Base-by-base conservation (phyloP, 2,329 filamentous ascomycete species). In the Aspergillus pseudoterreus region DNA sequence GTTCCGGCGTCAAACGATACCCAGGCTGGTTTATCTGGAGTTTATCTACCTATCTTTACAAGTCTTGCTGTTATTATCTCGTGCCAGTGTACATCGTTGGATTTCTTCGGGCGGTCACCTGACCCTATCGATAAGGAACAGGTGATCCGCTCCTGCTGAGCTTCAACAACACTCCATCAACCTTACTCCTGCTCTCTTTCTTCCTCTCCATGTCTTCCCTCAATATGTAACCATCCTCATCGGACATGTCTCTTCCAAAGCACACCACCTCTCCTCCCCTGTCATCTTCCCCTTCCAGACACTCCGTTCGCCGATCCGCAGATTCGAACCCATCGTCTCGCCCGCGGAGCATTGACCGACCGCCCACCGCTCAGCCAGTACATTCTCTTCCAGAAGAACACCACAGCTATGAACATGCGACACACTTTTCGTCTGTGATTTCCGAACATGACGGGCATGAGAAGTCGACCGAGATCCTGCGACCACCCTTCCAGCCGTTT, bases 401-500 rank as follows among this genome's bases (percentile, higher is more conserved):
- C 21, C 55, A 44, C 21, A 47, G 44, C 27, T 36, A 59, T 24
- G 57, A 57, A 17, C 44, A 21, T 6, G 6, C 45, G n/a, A 12
- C 32, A 15, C 47, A 57, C 14, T 21, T 43, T 9, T n/a, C 44
- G 9, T 45, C 51, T 22, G 42, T 43, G 14, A 50, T 42, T 1
- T 15, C 45, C 12, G 58, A 62, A 15, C 53, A 60, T 41, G 55
- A 52, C 49, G 27, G 46, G 12, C 49, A 54, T 27, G 53, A 57
- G 51, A 61, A 54, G 48, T 52, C 43, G 56, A 49, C 49, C 15
- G 27, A 53, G n/a, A 52, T 56, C 4, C 54, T 52, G 11, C 54
- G 74, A 68, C 74, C 74, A 4, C 69, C 75, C 2, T 92, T 95
- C 70, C 79, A 84, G 42, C 89, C 90, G 2, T 87, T 96, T 75